phyloP scores from a whole-genome alignment of 2,329 filamentous ascomycete species.

The Magnaporthiopsis poae region DNA sequence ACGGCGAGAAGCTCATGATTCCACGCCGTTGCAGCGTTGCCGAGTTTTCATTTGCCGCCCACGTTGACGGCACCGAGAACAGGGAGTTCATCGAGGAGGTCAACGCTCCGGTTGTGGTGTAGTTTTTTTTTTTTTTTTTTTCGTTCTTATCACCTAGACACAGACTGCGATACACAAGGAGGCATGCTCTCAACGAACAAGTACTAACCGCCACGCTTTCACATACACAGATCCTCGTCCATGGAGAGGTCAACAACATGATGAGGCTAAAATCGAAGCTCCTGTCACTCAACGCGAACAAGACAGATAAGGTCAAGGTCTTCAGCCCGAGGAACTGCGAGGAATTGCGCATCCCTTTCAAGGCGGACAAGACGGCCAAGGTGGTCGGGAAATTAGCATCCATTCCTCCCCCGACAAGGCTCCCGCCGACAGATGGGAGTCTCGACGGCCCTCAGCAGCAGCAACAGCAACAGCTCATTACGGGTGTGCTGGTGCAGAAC shows the following conservation, averaged over 20 bases:
- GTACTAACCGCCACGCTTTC: conserved; percentile 10
- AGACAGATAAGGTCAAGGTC: conserved; percentile 75
- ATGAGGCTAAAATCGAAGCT: conserved; percentile 92
- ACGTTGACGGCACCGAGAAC: conserved; percentile 93
- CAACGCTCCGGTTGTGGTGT: conserved; percentile 80
- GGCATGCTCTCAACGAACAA: background rate
- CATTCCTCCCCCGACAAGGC: conserved; percentile 54
- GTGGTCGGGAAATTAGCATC: conserved; percentile 89
- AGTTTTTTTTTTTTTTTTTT: conserved; percentile 27
- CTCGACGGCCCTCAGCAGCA: background rate
- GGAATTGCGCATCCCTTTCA: conserved; percentile 88
- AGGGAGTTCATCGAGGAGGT: conserved; percentile 95
- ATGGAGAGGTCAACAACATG: conserved; percentile 97
- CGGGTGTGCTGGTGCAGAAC: conserved; percentile 88
- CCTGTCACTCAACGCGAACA: conserved; percentile 78
- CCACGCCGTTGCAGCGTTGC: conserved; percentile 85
- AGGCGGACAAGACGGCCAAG: conserved; percentile 87
- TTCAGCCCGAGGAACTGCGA: conserved; percentile 92
- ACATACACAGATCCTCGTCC: conserved; percentile 70
- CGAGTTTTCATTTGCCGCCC: conserved; percentile 90
- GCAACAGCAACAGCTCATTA: conserved; percentile 50
- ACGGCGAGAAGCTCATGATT: conserved; percentile 83
- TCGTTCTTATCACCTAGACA: background rate
- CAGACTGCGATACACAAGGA: background rate
- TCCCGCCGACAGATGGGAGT: conserved; percentile 8